A percentile compares a stretch with the other conserved stretches of the same genome.
phyloP scores from a whole-genome alignment of 164 flowering plant species.

The Umbellularia californica region DNA sequence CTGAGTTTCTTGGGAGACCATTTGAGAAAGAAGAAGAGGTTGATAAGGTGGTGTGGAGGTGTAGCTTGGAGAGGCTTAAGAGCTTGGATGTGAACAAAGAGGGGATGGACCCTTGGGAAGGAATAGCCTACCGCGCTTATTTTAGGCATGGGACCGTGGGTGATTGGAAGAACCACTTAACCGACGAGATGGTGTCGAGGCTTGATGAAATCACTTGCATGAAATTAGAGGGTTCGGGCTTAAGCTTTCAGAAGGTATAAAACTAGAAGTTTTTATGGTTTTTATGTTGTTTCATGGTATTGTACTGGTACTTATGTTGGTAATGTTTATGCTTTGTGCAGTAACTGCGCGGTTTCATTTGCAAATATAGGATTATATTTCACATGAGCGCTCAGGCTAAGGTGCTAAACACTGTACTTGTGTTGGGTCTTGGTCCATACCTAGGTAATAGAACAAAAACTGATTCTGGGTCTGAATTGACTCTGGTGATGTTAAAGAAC shows the following conservation, averaged over 20 bases:
- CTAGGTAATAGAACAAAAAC: too few species aligned
- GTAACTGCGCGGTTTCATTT: too few species aligned
- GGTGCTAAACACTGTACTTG: too few species aligned
- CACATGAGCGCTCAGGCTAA: too few species aligned
- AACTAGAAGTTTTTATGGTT: too few species aligned
- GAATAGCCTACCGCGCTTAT: background rate
- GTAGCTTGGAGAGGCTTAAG: background rate
- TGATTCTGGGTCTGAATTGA: too few species aligned
- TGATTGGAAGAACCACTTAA: slow-evolving; percentile 1
- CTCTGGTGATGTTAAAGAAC: too few species aligned
- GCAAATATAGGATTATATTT: too few species aligned
- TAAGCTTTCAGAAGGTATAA: background rate
- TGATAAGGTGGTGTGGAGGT: background rate
- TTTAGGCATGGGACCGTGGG: slow-evolving; percentile 7
- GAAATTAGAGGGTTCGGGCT: slow-evolving; percentile 1
- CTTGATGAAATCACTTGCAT: background rate
- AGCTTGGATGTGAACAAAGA: background rate
- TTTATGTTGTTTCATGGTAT: too few species aligned
- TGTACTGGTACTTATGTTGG: too few species aligned
- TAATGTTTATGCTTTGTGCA: too few species aligned
- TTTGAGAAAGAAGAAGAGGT: background rate
- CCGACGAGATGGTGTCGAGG: background rate
- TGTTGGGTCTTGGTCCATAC: too few species aligned
- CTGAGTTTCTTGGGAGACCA: background rate
- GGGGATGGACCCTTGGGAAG: background rate